Conservation (phyloP, 768 basidiomycete species). For the Lactarius pseudohatsudake region DNA sequence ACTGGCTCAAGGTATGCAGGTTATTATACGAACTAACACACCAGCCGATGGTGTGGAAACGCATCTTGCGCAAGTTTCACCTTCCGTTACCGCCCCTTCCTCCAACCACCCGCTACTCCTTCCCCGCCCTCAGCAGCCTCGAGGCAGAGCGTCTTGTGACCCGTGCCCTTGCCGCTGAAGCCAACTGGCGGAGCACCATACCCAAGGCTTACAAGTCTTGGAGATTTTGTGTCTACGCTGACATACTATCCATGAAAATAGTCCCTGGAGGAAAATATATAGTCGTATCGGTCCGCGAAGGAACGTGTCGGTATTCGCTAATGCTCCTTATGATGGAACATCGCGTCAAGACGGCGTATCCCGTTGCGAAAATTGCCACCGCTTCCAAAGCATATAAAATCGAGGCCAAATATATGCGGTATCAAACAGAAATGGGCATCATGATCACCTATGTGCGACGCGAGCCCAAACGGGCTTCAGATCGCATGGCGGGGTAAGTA, state of each 20-base stretch:
- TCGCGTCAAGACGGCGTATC: slow-evolving; percentile 27
- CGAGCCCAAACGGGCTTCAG: slow-evolving; percentile 17
- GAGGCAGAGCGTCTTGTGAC: slow-evolving; percentile 28
- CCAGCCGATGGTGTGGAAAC: slow-evolving; percentile 29
- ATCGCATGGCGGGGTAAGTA: slow-evolving; percentile 23
- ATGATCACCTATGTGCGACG: slow-evolving; percentile 27
- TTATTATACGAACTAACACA: slow-evolving; percentile 27
- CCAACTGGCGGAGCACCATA: slow-evolving; percentile 29
- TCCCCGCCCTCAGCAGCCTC: slow-evolving; percentile 23
- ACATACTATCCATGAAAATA: slow-evolving; percentile 28
- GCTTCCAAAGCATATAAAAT: slow-evolving; percentile 26
- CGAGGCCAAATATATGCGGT: slow-evolving; percentile 26
- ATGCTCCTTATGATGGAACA: slow-evolving; percentile 29
- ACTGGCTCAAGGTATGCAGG: slow-evolving; percentile 20
- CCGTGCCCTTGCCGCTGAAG: slow-evolving; percentile 26
- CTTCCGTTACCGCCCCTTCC: slow-evolving; percentile 28
- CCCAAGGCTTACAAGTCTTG: slow-evolving; percentile 23
- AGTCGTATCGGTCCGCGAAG: slow-evolving; percentile 24
- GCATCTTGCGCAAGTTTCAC: slow-evolving; percentile 25
- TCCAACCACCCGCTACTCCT: slow-evolving; percentile 26
- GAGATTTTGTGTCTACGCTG: slow-evolving; percentile 19
- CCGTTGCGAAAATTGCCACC: slow-evolving; percentile 22
- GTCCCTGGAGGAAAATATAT: slow-evolving; percentile 29
- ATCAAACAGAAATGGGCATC: slow-evolving; percentile 22
- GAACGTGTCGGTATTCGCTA: slow-evolving; percentile 21